A percentile compares a stretch with the other conserved stretches of the same genome.
Conservation (phyloP, 768 basidiomycete species). For the Boletus fagicola region DNA sequence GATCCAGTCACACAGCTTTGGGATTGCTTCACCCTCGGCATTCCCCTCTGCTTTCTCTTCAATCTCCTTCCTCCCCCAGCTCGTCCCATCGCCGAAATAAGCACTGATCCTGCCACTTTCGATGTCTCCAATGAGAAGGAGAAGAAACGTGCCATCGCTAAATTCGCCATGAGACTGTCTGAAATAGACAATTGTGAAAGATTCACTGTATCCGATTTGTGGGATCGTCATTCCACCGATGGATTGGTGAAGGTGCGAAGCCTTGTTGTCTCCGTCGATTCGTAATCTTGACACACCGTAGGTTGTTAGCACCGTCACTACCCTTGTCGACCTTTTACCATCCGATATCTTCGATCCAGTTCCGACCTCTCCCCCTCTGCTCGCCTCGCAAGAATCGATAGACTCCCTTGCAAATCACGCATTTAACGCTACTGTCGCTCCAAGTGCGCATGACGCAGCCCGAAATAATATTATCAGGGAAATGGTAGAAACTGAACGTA, state of each 20-base stretch:
- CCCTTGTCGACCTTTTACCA: constrained; percentile 77
- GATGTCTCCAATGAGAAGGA: constrained; percentile 74
- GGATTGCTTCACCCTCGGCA: constrained; percentile 90
- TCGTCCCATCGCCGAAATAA: constrained; percentile 48
- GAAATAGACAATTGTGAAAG: constrained; percentile 68
- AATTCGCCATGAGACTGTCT: constrained; percentile 87
- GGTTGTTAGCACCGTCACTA: constrained; percentile 89
- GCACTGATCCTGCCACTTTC: constrained; percentile 62
- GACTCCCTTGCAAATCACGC: constrained; percentile 54
- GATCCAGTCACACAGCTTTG: constrained; percentile 95
- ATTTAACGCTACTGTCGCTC: constrained; percentile 38
- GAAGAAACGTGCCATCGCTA: constrained; percentile 87
- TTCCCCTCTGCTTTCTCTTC: constrained; percentile 93
- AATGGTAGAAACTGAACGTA: constrained; percentile 91
- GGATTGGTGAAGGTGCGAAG: constrained; percentile 86
- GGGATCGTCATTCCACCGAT: constrained; percentile 87
- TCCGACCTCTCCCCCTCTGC: constrained; percentile 55
- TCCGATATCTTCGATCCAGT: constrained; percentile 62
- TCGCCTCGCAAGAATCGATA: constrained; percentile 56
- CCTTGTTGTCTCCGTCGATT: neutral
- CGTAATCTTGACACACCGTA: constrained; percentile 29
- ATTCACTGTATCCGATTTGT: constrained; percentile 90
- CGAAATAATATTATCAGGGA: constrained; percentile 82
- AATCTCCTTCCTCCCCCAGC: constrained; percentile 71
- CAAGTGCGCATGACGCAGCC: constrained; percentile 61